Evolutionary conservation across 495 filamentous ascomycete species (phyloP).

Genomic region (Neurospora intermedia): DNA sequence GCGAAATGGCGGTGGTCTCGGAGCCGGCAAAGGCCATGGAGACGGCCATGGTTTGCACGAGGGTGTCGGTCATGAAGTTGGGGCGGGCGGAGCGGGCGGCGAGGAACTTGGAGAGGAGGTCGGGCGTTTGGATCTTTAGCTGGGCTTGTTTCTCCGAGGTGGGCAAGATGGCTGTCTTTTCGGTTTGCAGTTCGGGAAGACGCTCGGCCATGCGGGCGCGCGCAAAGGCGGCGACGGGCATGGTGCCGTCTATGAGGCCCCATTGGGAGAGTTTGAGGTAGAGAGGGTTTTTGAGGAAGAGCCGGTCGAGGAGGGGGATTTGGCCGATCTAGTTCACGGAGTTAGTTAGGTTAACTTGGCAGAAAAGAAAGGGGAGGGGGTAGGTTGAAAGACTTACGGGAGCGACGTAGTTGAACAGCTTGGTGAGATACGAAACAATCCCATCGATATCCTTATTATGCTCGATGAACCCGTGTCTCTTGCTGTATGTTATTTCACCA

Average conservation of each 20-base stretch:
- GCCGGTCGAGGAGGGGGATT: constrained; percentile 50
- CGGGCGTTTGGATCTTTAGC: constrained; percentile 39
- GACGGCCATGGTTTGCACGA: constrained; percentile 54
- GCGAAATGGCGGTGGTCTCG: constrained; percentile 53
- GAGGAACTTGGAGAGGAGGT: constrained; percentile 51
- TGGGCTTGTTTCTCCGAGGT: constrained; percentile 25
- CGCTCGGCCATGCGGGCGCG: constrained; percentile 44
- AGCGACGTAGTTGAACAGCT: constrained; percentile 47
- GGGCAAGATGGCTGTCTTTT: constrained; percentile 24
- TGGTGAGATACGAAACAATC: constrained; percentile 43
- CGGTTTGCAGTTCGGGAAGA: constrained; percentile 24
- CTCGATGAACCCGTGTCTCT: constrained; percentile 54
- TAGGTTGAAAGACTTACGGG: constrained; percentile 30
- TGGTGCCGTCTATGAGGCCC: constrained; percentile 44
- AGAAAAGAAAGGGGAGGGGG: neutral
- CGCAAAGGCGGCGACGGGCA: constrained; percentile 53
- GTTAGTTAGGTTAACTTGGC: constrained; percentile 8
- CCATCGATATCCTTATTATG: constrained; percentile 54
- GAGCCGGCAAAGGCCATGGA: constrained; percentile 56
- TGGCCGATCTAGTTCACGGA: constrained; percentile 41
- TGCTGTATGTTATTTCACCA: constrained; percentile 54
- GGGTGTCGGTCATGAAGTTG: constrained; percentile 54
- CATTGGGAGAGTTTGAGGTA: constrained; percentile 39
- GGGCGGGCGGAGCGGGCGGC: constrained; percentile 47
- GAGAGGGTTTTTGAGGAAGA: constrained; percentile 51